Evolutionary conservation across 2,329 filamentous ascomycete species (phyloP), one percentile per base, ranked within the genome.

Genomic region (Penicillium italicum): DNA sequence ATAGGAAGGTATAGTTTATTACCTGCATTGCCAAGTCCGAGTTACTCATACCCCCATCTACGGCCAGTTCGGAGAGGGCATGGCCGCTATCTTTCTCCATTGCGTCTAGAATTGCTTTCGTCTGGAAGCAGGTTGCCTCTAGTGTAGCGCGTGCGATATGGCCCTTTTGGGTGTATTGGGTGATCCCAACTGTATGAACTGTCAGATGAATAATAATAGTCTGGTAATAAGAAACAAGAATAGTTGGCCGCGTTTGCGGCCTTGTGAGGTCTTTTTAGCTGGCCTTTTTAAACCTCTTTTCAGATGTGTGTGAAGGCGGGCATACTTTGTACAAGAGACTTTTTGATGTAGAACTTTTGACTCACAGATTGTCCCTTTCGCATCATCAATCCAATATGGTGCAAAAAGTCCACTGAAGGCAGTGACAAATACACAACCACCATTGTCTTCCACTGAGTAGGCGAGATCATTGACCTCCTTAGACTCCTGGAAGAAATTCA

Each of bases 351-450:
- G n/a, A n/a, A n/a, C n/a, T n/a, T n/a, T n/a, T n/a, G n/a, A n/a
- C 80, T 75, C 77, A 85, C 83, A 92, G 48, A 94, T 85, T 5
- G 91, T 96, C 51, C 91, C 91, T 71, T 91, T 88, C n/a, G 90
- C 90, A 73, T 95, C 90, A 70, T 95, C 90, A 60, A 96, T 92
- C 91, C 91, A 96, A 74, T 96, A 96, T 0, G 91, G 91, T 0
- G 91, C 91, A 71, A 96, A 96, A 2, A 96, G 82, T 43, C 91
- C 91, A 70, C 88, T 91, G 72, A 96, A 96, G 1, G 91, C 91
- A 7, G 91, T 96, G 52, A 96, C 91, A 67, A 96, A 86, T 12
- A 93, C 85, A 50, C 91, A 87, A 10, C 91, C 91, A 47, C 91
- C 91, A 59, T 89, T 95, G 69, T 96, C 88, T 41, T 81, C 72